Evolutionary conservation across 345 rosid genomes (phyloP).

Genomic region (Gossypium stocksii): DNA sequence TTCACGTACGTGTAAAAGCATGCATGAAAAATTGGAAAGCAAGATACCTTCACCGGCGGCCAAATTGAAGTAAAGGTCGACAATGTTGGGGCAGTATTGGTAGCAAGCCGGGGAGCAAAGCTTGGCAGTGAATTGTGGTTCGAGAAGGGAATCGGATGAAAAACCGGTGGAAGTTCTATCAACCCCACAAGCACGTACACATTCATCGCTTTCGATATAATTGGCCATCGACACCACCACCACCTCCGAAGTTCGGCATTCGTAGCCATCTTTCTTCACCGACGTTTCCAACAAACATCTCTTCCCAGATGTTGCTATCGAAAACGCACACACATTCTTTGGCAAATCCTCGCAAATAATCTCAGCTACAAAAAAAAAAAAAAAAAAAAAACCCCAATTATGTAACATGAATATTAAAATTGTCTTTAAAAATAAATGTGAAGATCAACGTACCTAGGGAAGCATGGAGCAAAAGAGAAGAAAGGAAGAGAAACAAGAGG

Average conservation of each 20-base stretch:
- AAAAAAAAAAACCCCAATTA: neutral
- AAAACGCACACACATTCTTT: constrained; percentile 58
- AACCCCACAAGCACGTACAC: constrained; percentile 77
- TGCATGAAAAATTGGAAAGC: no score
- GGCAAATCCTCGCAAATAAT: constrained; percentile 70
- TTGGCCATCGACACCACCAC: constrained; percentile 61
- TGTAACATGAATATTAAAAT: neutral
- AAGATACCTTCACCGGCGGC: constrained; percentile 94
- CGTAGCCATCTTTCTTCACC: constrained; percentile 34
- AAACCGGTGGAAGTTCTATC: constrained; percentile 77
- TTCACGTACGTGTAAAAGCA: neutral
- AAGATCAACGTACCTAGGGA: constrained; percentile 46
- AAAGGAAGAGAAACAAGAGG: constrained; percentile 41
- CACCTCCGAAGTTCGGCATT: constrained; percentile 82
- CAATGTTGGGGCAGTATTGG: constrained; percentile 81
- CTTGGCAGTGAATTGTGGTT: constrained; percentile 65
- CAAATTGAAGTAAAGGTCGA: constrained; percentile 88
- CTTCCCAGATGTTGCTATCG: constrained; percentile 67
- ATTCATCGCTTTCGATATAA: constrained; percentile 69
- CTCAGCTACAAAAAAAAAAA: constrained; percentile 35
- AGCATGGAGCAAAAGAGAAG: constrained; percentile 57
- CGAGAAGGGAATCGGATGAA: constrained; percentile 83
- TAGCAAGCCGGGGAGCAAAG: constrained; percentile 79
- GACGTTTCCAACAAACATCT: constrained; percentile 79
- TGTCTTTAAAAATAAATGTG: no score